Evolutionary conservation across 148 eudicot species (phyloP).

Genomic region (Silene conica): DNA sequence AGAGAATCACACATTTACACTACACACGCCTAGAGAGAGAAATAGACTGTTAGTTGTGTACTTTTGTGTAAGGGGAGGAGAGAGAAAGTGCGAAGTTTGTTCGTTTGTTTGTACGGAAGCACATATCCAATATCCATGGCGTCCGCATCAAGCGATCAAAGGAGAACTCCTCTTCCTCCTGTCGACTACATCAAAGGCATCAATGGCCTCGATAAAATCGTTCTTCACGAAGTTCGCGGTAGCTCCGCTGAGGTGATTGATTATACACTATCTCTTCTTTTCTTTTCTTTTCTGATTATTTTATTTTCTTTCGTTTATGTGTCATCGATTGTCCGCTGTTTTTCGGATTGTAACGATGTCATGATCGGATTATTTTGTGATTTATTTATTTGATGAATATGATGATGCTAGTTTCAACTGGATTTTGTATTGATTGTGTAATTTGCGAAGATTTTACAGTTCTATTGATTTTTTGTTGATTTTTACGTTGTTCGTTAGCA

Average conservation of each 20-base stretch:
- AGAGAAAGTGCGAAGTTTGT: slow-evolving; percentile 22
- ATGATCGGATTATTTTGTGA: slow-evolving; percentile 4
- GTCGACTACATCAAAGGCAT: slow-evolving; percentile 52
- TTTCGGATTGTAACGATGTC: background rate
- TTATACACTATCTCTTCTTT: background rate
- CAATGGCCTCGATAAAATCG: slow-evolving; percentile 71
- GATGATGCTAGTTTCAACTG: background rate
- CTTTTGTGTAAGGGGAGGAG: slow-evolving; percentile 6
- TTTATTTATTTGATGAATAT: background rate
- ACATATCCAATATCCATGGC: slow-evolving; percentile 30
- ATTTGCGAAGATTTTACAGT: background rate
- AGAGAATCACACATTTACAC: too few relatives aligned
- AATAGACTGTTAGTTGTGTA: slow-evolving; percentile 19
- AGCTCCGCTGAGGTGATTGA: slow-evolving; percentile 65
- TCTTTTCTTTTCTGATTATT: background rate
- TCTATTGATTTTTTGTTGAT: background rate
- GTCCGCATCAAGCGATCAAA: slow-evolving; percentile 47
- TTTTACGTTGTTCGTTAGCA: background rate
- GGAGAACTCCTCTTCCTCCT: slow-evolving; percentile 15
- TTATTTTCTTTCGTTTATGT: background rate
- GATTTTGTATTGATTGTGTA: background rate
- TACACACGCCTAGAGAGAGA: background rate
- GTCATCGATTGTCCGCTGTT: background rate
- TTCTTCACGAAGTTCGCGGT: slow-evolving; percentile 68
- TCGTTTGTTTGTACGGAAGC: background rate